Percentiles rank a stretch among this genome's conserved stretches.
Conservation (phyloP, 176 grass and related monocot species). For the Secale cereale region DNA sequence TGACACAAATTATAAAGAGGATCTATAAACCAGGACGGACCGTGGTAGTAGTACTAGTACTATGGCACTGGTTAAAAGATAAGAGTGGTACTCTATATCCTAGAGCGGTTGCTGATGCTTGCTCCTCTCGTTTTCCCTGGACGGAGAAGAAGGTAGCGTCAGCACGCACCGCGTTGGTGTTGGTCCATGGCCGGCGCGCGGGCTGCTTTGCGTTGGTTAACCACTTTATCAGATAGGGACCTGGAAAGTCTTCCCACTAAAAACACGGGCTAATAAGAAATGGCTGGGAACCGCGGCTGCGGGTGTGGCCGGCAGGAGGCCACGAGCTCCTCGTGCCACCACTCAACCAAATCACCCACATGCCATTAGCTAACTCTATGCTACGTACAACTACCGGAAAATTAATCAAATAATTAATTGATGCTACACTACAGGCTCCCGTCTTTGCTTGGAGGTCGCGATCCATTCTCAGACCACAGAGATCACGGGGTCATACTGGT, state of each 20-base stretch:
- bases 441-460: too few species aligned
- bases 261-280: neutral
- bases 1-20: too few species aligned
- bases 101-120: neutral
- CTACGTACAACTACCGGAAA: too few species aligned
- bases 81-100: neutral
- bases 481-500: too few species aligned
- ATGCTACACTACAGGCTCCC: too few species aligned
- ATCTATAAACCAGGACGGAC: too few species aligned
- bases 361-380: neutral
- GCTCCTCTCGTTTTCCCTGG: neutral
- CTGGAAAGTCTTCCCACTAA: neutral
- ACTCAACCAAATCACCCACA: neutral
- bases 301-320: slow-evolving; percentile 25
- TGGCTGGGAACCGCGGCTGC: neutral
- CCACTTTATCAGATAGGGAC: neutral
- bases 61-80: too few species aligned
- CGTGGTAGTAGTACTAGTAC: too few species aligned
- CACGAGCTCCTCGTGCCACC: slow-evolving; percentile 34
- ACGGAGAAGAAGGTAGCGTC: neutral
- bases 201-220: neutral
- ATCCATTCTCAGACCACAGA: too few species aligned
- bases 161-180: neutral
- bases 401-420: too few species aligned
- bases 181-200: slow-evolving; percentile 23